A percentile compares a stretch with the other conserved stretches of the same genome.
phyloP scores from a whole-genome alignment of 1,284 basidiomycete genomes.

The Cryptococcus hybrid region DNA sequence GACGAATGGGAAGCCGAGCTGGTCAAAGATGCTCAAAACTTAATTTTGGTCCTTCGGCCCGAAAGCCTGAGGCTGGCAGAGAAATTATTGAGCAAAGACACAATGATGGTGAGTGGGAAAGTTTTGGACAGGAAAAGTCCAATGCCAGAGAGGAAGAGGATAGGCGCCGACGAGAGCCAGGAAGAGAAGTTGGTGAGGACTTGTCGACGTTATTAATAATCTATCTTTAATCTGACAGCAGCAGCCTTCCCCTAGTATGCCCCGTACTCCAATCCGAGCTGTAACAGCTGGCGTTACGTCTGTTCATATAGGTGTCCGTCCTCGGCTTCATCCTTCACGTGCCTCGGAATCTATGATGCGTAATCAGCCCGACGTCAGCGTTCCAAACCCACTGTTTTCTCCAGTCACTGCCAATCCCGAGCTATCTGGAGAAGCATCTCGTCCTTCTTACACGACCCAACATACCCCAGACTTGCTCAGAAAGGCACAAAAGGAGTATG shows the following conservation, averaged over 20 bases:
- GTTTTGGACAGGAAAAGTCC: constrained; percentile 22
- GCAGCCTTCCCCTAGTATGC: constrained; percentile 17
- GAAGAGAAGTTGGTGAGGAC: constrained; percentile 28
- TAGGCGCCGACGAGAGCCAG: constrained; percentile 19
- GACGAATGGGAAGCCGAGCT: constrained; percentile 17
- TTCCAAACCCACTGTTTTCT: constrained; percentile 24
- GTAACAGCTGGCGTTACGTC: constrained; percentile 33
- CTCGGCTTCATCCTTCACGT: constrained; percentile 31
- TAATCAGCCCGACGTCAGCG: constrained; percentile 31
- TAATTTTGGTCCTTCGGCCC: background rate
- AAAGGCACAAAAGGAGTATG: constrained; percentile 33
- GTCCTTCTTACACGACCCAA: constrained; percentile 9
- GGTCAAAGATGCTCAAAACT: constrained; percentile 8
- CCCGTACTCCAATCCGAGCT: constrained; percentile 30
- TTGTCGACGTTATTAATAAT: too few relatives aligned
- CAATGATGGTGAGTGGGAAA: constrained; percentile 29
- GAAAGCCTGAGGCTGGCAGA: background rate
- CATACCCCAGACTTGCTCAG: constrained; percentile 16
- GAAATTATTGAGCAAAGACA: constrained; percentile 7
- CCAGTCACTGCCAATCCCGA: constrained; percentile 5
- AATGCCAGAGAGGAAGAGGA: constrained; percentile 28
- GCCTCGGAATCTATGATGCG: constrained; percentile 21
- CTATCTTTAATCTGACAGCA: too few relatives aligned
- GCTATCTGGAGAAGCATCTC: constrained; percentile 3
- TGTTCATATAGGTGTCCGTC: constrained; percentile 37